A percentile compares a stretch with the other conserved stretches of the same genome.
phyloP scores from a whole-genome alignment of 2,329 filamentous ascomycete genomes.

The Xylaria sp. region DNA sequence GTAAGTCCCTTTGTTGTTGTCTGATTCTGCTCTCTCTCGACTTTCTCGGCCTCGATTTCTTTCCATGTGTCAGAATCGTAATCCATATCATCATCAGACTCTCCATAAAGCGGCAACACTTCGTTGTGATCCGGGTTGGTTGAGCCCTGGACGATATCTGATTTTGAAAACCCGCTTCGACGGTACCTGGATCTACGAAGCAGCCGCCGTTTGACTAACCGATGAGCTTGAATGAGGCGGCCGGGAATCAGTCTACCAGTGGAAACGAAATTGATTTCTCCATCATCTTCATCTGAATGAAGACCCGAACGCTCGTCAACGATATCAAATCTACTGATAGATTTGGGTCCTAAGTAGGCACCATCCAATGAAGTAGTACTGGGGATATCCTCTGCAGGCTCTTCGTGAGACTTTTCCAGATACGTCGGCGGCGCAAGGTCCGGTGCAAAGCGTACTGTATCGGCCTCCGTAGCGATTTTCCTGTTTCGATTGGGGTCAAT shows the following conservation, averaged over 20 bases:
- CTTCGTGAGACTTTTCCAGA: not conserved
- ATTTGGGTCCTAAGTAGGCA: slow-evolving; percentile 26
- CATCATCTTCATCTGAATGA: slow-evolving; percentile 5
- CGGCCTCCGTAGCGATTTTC: slow-evolving; percentile 27
- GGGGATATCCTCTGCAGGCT: not conserved
- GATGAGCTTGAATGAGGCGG: slow-evolving; percentile 25
- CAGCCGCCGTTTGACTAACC: slow-evolving; percentile 24
- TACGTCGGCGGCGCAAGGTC: not conserved
- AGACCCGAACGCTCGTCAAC: slow-evolving; percentile 4
- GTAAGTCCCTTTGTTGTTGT: slow-evolving; percentile 33
- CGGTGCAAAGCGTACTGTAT: slow-evolving; percentile 13
- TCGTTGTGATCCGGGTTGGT: slow-evolving; percentile 35
- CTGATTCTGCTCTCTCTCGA: slow-evolving; percentile 22
- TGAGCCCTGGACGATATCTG: slow-evolving; percentile 27
- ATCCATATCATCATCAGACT: slow-evolving; percentile 47
- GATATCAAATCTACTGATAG: slow-evolving; percentile 27
- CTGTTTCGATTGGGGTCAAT: slow-evolving; percentile 20
- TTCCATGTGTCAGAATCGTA: slow-evolving; percentile 55
- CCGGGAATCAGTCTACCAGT: slow-evolving; percentile 15
- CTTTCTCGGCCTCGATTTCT: slow-evolving; percentile 56
- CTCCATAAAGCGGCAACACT: slow-evolving; percentile 47
- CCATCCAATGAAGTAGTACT: not conserved
- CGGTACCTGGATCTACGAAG: slow-evolving; percentile 6
- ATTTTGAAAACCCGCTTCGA: slow-evolving; percentile 15
- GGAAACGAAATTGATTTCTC: slow-evolving; percentile 15